phyloP scores from a whole-genome alignment of 2,329 filamentous ascomycete genomes.

The Exophiala bonariae region DNA sequence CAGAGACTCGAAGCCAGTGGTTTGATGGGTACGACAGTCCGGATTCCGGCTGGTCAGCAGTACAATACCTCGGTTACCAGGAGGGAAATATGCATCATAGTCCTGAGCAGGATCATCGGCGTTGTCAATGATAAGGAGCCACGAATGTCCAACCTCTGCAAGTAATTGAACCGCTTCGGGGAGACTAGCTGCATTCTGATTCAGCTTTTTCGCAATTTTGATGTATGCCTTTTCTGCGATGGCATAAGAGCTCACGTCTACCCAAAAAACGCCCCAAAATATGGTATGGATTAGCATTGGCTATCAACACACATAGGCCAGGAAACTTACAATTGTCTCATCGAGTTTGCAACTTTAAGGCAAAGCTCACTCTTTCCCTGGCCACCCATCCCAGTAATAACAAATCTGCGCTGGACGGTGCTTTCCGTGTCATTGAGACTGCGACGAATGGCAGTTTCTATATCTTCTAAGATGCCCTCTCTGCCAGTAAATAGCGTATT shows the following conservation, averaged over 20 bases:
- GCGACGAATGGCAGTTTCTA: not conserved
- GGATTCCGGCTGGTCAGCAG: not conserved
- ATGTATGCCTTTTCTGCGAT: slow-evolving; percentile 7
- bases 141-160: slow-evolving; percentile 14
- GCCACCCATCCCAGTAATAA: slow-evolving; percentile 30
- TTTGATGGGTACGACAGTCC: slow-evolving; percentile 32
- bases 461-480: not conserved
- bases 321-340: slow-evolving; percentile 15
- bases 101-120: slow-evolving; percentile 28
- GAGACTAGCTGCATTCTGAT: not conserved
- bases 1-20: slow-evolving; percentile 21
- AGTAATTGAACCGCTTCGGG: not conserved
- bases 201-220: slow-evolving; percentile 6
- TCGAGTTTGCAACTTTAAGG: slow-evolving; percentile 24
- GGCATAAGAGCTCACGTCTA: slow-evolving; percentile 16
- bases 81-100: not conserved
- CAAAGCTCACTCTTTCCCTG: slow-evolving; percentile 33
- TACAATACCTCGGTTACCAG: not conserved
- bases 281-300: slow-evolving; percentile 1
- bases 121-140: slow-evolving; percentile 35
- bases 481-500: not conserved
- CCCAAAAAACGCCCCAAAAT: slow-evolving; percentile 25
- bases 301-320: too few relatives aligned
- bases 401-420: slow-evolving; percentile 22
- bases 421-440: not conserved